These are phyloP conservation scores for Aspergillus pseudoterreus DNA, from an alignment of 2,329 filamentous ascomycete genomes.

Conservation along the genomic window DNA sequence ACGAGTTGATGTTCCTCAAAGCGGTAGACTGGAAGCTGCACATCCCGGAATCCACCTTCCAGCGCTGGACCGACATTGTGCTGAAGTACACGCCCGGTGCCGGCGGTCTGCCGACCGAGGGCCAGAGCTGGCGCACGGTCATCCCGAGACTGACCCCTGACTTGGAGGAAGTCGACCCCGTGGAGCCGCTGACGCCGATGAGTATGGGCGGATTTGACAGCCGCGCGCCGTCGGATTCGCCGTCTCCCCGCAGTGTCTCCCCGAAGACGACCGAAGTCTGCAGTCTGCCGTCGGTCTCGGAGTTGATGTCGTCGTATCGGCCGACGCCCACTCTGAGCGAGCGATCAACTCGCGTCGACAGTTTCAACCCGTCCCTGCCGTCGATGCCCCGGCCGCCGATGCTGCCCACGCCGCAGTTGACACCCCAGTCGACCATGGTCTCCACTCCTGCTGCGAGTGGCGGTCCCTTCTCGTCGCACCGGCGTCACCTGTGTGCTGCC, in stretches of 20 bases:
- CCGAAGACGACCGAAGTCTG: constrained; percentile 18
- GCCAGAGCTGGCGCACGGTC: constrained; percentile 43
- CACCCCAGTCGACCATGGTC: constrained; percentile 52
- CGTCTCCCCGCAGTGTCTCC: constrained; percentile 25
- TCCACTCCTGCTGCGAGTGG: constrained; percentile 61
- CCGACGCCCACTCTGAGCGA: constrained; percentile 48
- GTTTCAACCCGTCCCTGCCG: constrained; percentile 47
- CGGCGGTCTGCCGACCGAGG: constrained; percentile 36
- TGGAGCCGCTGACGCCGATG: constrained; percentile 28
- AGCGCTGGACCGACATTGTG: constrained; percentile 91
- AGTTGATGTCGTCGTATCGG: constrained; percentile 29
- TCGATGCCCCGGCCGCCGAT: constrained; percentile 52
- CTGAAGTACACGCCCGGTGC: constrained; percentile 71
- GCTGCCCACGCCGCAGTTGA: constrained; percentile 60
- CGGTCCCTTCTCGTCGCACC: constrained; percentile 45
- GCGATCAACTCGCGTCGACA: constrained; percentile 43
- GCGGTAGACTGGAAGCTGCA: constrained; percentile 94
- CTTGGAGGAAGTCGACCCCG: constrained; percentile 45
- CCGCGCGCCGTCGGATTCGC: constrained; percentile 22
- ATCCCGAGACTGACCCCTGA: constrained; percentile 57
- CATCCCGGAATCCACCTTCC: constrained; percentile 82
- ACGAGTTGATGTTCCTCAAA: constrained; percentile 86
- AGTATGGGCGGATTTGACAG: constrained; percentile 24
- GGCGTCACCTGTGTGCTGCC: constrained; percentile 56
- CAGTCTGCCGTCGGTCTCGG: constrained; percentile 19